Conservation (phyloP, 306 rosid species). For the Cicer chorassanicum region DNA sequence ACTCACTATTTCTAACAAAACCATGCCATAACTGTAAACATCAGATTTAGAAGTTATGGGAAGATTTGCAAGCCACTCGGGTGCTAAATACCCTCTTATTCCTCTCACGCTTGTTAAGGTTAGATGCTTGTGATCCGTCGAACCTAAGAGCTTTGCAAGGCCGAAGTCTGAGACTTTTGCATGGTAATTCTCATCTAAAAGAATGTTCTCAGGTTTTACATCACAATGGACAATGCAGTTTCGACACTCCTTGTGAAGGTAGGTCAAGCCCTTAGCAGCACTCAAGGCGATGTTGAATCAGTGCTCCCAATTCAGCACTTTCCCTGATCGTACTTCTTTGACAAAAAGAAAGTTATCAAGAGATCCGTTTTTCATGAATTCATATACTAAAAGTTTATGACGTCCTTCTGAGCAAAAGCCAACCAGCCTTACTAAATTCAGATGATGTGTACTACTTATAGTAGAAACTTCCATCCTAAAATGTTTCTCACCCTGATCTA, state of each 20-base stretch:
- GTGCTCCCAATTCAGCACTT: slow-evolving; percentile 67
- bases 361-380: slow-evolving; percentile 85
- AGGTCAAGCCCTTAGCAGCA: slow-evolving; percentile 85
- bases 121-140: slow-evolving; percentile 63
- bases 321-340: slow-evolving; percentile 54
- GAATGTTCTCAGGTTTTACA: slow-evolving; percentile 91
- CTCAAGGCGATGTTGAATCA: slow-evolving; percentile 71
- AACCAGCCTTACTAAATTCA: slow-evolving; percentile 80
- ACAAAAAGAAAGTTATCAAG: slow-evolving; percentile 66
- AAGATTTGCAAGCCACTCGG: slow-evolving; percentile 88
- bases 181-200: slow-evolving; percentile 66
- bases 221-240: slow-evolving; percentile 88
- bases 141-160: slow-evolving; percentile 70
- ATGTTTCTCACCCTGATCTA: slow-evolving; percentile 88
- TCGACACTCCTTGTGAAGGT: slow-evolving; percentile 92
- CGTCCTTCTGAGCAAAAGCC: slow-evolving; percentile 93
- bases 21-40: slow-evolving; percentile 84
- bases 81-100: slow-evolving; percentile 85
- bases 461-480: slow-evolving; percentile 89
- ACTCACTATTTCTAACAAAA: slow-evolving; percentile 78
- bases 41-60: slow-evolving; percentile 80
- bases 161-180: slow-evolving; percentile 93
- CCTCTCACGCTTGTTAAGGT: slow-evolving; percentile 79
- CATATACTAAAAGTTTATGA: slow-evolving; percentile 80
- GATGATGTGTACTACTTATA: slow-evolving; percentile 88